Percentiles rank a stretch among this genome's conserved stretches.
phyloP scores from a whole-genome alignment of 352 stramenopile species.

The Thraustochytrium sp. region DNA sequence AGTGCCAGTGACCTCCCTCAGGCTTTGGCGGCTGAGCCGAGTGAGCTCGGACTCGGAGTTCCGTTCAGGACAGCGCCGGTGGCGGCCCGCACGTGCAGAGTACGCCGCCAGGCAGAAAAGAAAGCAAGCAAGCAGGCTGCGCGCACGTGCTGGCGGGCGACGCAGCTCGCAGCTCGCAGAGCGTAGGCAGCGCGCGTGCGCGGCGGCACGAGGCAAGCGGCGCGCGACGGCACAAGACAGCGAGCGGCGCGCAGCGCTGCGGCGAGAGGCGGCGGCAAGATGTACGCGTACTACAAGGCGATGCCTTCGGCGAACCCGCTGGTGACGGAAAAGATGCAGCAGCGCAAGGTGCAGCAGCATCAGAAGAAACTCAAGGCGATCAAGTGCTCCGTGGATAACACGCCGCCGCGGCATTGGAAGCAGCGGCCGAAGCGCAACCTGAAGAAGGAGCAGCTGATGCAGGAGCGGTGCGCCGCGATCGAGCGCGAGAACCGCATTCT shows the following conservation, averaged over 20 bases:
- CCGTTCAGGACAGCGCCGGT: too few species aligned
- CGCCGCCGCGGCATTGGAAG: constrained; percentile 79
- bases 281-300: constrained; percentile 41
- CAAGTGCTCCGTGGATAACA: constrained; percentile 91
- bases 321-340: constrained; percentile 27
- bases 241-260: neutral
- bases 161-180: too few species aligned
- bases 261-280: neutral
- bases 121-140: too few species aligned
- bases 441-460: constrained; percentile 92
- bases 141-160: too few species aligned
- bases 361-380: constrained; percentile 14
- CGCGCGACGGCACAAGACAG: too few species aligned
- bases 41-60: too few species aligned
- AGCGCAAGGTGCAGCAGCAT: constrained; percentile 24
- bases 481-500: constrained; percentile 92
- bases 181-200: too few species aligned
- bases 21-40: too few species aligned
- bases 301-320: constrained; percentile 33
- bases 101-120: too few species aligned
- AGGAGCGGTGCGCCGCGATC: constrained; percentile 85
- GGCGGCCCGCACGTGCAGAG: too few species aligned
- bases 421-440: constrained; percentile 65
- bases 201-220: too few species aligned
- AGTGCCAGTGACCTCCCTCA: too few species aligned